These are phyloP conservation scores for Rhodotorula babjevae DNA, from an alignment of 768 basidiomycete species.

Conservation along the genomic window DNA sequence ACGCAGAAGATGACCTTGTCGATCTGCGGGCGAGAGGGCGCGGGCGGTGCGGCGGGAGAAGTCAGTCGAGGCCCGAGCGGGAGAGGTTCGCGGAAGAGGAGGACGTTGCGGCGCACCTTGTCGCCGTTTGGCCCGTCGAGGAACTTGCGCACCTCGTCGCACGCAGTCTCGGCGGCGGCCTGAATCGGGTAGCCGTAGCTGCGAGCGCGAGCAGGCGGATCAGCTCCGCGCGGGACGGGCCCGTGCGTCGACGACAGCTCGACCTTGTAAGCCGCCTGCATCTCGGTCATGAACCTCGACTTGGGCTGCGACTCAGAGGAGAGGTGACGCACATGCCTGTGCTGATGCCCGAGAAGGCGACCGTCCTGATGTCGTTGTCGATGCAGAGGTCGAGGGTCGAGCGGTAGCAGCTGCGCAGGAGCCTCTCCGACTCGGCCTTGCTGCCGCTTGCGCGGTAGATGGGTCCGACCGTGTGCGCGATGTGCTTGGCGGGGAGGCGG, in stretches of 20 bases:
- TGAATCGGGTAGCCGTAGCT: constrained; percentile 36
- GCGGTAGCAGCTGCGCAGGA: constrained; percentile 27
- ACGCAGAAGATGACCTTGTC: constrained; percentile 32
- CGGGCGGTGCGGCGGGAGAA: no score
- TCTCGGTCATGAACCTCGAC: no score
- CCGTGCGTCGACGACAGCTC: no score
- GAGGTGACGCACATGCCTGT: constrained; percentile 16
- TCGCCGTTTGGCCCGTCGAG: constrained; percentile 13
- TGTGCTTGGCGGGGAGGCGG: constrained; percentile 7
- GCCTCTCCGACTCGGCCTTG: not conserved
- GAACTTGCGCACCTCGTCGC: constrained; percentile 31
- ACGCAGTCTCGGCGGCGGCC: constrained; percentile 22
- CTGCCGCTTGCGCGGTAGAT: not conserved
- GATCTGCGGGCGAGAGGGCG: constrained; percentile 8
- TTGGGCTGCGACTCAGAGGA: no score
- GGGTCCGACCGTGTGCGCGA: constrained; percentile 36
- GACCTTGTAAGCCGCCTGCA: no score
- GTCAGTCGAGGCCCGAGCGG: not conserved
- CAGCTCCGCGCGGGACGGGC: no score
- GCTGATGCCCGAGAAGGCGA: constrained; percentile 33
- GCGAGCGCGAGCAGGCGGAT: not conserved
- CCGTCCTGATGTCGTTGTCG: constrained; percentile 17
- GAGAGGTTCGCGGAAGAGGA: no score
- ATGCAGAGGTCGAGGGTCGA: constrained; percentile 24
- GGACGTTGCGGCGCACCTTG: constrained; percentile 1